phyloP scores from a whole-genome alignment of 1,284 basidiomycete species.

The Ceratorhiza oryzae-sativae region DNA sequence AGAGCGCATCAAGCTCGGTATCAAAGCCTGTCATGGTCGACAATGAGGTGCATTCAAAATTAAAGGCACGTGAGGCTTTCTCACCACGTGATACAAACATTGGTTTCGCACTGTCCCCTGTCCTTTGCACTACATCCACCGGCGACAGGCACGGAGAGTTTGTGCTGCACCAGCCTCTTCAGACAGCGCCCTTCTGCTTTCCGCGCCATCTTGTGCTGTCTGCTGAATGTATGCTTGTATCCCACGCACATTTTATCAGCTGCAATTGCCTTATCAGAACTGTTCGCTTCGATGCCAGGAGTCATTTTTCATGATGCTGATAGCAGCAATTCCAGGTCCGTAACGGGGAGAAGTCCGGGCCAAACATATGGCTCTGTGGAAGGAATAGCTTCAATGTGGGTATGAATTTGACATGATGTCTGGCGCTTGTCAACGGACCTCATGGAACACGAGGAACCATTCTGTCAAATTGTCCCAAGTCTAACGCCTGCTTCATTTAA shows the following conservation, averaged over 20 bases:
- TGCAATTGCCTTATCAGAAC: not conserved
- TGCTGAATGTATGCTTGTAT: not conserved
- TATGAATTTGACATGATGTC: not conserved
- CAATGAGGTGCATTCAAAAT: conserved; percentile 5
- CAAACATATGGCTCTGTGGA: not conserved
- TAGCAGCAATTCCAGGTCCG: too few species aligned
- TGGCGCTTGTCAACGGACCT: too few species aligned
- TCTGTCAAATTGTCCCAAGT: too few species aligned
- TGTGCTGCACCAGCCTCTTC: not conserved
- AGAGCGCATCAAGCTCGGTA: conserved; percentile 52
- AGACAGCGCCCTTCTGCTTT: not conserved
- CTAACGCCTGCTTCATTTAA: too few species aligned
- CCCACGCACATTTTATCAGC: not conserved
- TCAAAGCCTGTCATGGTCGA: conserved; percentile 43
- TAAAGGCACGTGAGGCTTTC: conserved; percentile 3
- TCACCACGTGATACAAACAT: not conserved
- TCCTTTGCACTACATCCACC: not conserved
- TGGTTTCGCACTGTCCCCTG: not conserved
- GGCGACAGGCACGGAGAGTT: not conserved
- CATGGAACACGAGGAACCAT: too few species aligned
- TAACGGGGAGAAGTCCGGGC: not conserved
- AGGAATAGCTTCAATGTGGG: too few species aligned
- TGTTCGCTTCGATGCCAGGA: not conserved
- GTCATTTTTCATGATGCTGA: too few species aligned
- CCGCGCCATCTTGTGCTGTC: not conserved